Evolutionary conservation across 805 yeast species (phyloP), one percentile per base, ranked within the genome.

Genomic region (Schwanniomyces occidentalis): DNA sequence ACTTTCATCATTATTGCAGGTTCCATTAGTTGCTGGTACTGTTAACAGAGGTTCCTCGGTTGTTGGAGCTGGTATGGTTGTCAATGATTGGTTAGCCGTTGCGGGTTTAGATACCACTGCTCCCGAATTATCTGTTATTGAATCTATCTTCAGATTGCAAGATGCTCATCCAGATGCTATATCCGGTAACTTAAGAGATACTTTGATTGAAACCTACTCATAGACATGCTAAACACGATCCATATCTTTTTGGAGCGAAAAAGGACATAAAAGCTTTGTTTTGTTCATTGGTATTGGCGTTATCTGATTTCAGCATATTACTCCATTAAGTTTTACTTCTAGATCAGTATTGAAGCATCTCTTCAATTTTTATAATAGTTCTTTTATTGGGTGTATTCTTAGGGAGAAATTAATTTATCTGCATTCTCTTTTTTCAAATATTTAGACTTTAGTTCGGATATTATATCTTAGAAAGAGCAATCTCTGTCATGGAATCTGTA

Each of bases 11-110:
- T 74, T 93, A 60, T 75, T 93, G 54, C 99, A 93, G 69, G 95
- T 93, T 26, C 99, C 99, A 36, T 74, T 93, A 46, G 99, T 93
- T 31, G 99, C 99, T 5, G 99, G 99, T 64, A 90, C 97, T 24
- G 90, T 93, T 40, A 93, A 93, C 73, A 83, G 99, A 65, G 99
- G 99, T 66, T 87, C 96, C 18, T 69, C 95, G 4, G 97, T 91
- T 32, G 95, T 93, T 42, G 99, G 99, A 55, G 98, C 97, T 30
- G 99, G 99, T 51, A 81, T 93, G 81, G 98, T 93, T 35, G 99
- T 90, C 34, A 93, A 93, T 61, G 99, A 93, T 69, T 93, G 97
- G 95, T 72, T 91, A 48, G 95, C 98, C 19, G 98, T 95, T 27
- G 75, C 96, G 30, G 99, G 99, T 47, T 75, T 87, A 51, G 98